These are phyloP conservation scores for Cydonia oblonga DNA, from an alignment of 331 rosid species.

Conservation along the genomic window DNA sequence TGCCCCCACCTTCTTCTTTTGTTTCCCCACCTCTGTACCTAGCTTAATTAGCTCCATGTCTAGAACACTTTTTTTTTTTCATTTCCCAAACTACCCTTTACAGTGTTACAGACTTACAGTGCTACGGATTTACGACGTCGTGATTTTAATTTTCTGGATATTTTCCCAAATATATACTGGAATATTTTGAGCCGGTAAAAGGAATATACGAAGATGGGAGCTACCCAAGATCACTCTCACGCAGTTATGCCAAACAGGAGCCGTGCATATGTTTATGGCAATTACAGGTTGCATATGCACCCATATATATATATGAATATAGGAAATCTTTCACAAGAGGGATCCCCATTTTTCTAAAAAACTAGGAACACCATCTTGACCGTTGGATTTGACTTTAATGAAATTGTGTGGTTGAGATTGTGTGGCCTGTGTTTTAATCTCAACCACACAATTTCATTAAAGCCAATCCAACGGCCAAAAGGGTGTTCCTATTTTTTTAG, in stretches of 20 bases:
- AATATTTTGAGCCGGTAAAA: no score
- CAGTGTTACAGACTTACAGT: not conserved
- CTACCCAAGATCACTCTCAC: not conserved
- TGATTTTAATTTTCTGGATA: not conserved
- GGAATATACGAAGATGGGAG: not conserved
- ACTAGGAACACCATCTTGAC: no score
- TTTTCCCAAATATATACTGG: not conserved
- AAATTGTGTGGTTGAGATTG: no score
- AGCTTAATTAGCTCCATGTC: not conserved
- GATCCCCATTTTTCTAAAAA: no score
- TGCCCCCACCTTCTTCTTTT: not conserved
- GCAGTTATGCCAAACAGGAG: not conserved
- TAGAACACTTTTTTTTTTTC: no score
- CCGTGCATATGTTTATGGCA: not conserved
- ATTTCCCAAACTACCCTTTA: conserved; percentile 7
- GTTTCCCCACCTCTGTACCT: not conserved
- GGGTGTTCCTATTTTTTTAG: no score
- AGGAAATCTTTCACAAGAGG: no score
- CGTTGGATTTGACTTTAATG: no score
- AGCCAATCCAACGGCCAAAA: no score
- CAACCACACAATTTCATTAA: no score
- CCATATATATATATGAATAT: no score
- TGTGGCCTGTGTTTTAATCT: no score
- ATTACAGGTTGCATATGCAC: not conserved
- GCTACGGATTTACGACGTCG: not conserved